phyloP scores from a whole-genome alignment of 225 moss, liverwort and hornwort species.

The Polytrichum formosum region DNA sequence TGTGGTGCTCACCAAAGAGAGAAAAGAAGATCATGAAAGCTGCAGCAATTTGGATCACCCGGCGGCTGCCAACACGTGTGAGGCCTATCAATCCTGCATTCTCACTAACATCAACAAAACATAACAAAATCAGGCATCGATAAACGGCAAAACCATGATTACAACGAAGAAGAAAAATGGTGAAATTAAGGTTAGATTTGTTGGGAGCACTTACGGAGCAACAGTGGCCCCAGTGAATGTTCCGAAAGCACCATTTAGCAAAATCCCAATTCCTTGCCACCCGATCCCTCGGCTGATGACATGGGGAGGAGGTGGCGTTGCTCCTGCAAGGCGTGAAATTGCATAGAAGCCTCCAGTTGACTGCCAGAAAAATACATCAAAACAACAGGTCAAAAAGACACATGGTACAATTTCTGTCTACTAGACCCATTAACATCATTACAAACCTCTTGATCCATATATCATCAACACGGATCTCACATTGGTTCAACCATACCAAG shows the following conservation, averaged over 20 bases:
- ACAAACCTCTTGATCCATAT: too few species aligned
- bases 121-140: too few species aligned
- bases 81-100: constrained; percentile 72
- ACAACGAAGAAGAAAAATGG: neutral
- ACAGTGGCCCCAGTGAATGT: constrained; percentile 38
- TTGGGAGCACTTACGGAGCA: constrained; percentile 23
- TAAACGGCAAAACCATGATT: neutral
- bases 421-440: neutral
- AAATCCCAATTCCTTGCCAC: constrained; percentile 77
- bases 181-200: neutral
- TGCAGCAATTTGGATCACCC: constrained; percentile 43
- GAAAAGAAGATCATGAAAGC: constrained; percentile 37
- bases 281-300: constrained; percentile 90
- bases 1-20: constrained; percentile 17
- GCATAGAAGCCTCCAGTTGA: constrained; percentile 89
- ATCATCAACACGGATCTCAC: too few species aligned
- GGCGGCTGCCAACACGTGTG: constrained; percentile 56
- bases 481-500: too few species aligned
- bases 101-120: constrained; percentile 38
- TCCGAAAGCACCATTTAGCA: constrained; percentile 62
- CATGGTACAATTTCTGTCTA: neutral
- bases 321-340: constrained; percentile 79
- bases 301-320: constrained; percentile 86
- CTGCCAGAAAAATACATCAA: constrained; percentile 24
- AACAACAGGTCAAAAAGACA: neutral